These are phyloP conservation scores for Aspergillus amoenus DNA, from an alignment of 2,329 filamentous ascomycete species.

Conservation along the genomic window DNA sequence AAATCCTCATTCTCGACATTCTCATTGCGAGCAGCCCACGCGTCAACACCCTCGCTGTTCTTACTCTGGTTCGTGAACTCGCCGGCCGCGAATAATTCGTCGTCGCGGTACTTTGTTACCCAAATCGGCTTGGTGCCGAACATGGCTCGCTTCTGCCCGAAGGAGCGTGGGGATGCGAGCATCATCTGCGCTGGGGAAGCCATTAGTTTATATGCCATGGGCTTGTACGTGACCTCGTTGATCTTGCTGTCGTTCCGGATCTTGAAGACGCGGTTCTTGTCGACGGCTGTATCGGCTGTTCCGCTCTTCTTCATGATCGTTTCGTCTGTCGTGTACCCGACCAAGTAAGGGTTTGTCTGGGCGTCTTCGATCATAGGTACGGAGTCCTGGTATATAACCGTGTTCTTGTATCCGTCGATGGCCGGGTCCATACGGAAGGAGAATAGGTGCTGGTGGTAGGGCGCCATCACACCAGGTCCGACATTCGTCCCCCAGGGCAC, in stretches of 20 bases:
- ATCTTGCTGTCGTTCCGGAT: slow-evolving; percentile 50
- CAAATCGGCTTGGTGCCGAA: slow-evolving; percentile 57
- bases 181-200: slow-evolving; percentile 52
- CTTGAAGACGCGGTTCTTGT: slow-evolving; percentile 52
- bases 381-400: slow-evolving; percentile 57
- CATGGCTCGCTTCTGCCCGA: slow-evolving; percentile 48
- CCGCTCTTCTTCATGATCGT: slow-evolving; percentile 49
- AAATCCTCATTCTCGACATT: slow-evolving; percentile 49
- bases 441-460: slow-evolving; percentile 77
- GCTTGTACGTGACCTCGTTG: slow-evolving; percentile 48
- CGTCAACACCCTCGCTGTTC: slow-evolving; percentile 54
- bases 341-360: slow-evolving; percentile 59
- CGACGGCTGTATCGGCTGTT: slow-evolving; percentile 54
- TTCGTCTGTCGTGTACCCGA: slow-evolving; percentile 59
- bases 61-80: slow-evolving; percentile 55
- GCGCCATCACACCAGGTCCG: slow-evolving; percentile 66
- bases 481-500: slow-evolving; percentile 70
- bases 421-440: slow-evolving; percentile 64
- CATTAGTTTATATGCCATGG: slow-evolving; percentile 51
- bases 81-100: slow-evolving; percentile 54
- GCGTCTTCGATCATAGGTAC: slow-evolving; percentile 52
- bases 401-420: slow-evolving; percentile 57
- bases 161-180: slow-evolving; percentile 46
- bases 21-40: slow-evolving; percentile 51
- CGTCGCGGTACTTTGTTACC: slow-evolving; percentile 54